phyloP scores from a whole-genome alignment of 805 yeast species.

The Saccharomycopsis javanensis region DNA sequence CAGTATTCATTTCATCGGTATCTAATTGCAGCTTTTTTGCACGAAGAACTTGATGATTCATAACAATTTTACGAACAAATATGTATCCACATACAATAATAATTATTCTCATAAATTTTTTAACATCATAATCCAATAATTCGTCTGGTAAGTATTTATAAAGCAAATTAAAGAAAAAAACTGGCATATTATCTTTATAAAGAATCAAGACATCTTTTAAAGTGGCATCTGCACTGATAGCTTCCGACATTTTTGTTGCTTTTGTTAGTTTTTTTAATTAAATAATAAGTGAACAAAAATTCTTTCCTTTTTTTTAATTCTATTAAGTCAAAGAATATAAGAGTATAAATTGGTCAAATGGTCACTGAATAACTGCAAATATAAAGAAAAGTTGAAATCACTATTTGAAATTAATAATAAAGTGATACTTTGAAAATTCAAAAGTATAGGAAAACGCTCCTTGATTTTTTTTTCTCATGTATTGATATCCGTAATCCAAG shows the following conservation, averaged over 20 bases:
- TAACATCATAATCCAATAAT: conserved; percentile 9
- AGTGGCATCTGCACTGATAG: background rate
- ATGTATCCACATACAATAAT: conserved; percentile 15
- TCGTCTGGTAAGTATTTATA: conserved; percentile 10
- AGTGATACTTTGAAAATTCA: too few species aligned
- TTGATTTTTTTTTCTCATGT: too few species aligned
- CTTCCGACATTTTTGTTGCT: background rate
- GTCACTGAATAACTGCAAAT: too few species aligned
- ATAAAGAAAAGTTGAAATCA: too few species aligned
- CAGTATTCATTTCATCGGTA: background rate
- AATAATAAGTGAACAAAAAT: too few species aligned
- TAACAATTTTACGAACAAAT: conserved; percentile 10
- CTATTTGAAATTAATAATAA: too few species aligned
- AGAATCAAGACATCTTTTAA: conserved; percentile 4
- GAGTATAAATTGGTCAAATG: too few species aligned
- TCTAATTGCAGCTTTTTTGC: conserved; percentile 11
- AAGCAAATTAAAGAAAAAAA: conserved; percentile 10
- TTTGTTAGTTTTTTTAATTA: too few species aligned
- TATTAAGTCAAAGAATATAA: too few species aligned
- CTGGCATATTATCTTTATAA: conserved; percentile 6
- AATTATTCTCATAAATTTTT: conserved; percentile 10
- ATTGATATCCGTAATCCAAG: too few species aligned
- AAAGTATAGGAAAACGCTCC: too few species aligned
- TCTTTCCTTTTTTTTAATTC: too few species aligned
- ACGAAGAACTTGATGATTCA: conserved; percentile 11